Base-by-base conservation (phyloP, 2,329 filamentous ascomycete genomes). In the Colletotrichum nymphaeae region DNA sequence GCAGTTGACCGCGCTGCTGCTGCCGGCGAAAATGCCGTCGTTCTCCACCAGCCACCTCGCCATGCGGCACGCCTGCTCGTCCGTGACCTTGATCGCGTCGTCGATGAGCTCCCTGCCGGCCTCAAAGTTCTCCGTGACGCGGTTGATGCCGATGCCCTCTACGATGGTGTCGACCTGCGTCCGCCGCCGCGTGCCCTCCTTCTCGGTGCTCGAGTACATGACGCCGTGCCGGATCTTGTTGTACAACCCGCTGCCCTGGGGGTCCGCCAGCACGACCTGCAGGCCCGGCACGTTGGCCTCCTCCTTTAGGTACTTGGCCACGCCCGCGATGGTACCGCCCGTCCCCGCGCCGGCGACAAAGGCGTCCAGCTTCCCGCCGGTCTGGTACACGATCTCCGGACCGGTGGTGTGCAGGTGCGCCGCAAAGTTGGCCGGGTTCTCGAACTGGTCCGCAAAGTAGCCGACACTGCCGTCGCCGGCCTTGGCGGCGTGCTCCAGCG, bases 381-480 rank as follows among this genome's bases (percentile, higher is more conserved):
- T 94, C 84, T 99, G 97, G 1, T 86, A 84, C 78, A 90, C 93
- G 76, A 99, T 97, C 84, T 99, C 97, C 0, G 96, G 97, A 0
- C 97, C 97, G 0, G 97, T 99, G 16, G 91, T 90, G 24, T 88
- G 86, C 78, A 93, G 91, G 84, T 99, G 97, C 1, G 97, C 95
- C 58, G 89, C 87, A 89, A 93, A 98, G 83, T 99, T 99, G 37
- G 95, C 94, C 63, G 91, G 87, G 30, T 93, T 96, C 84, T 99
- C 97, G 80, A 99, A 99, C 81, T 99, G 97, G 82, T 99, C 94
- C 1, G 96, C 95, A 81, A 98, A 99, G 84, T 97, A 95, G 26
- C 97, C 97, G 63, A 90, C 88, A 76, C 95, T 96, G 46, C 86
- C 88, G 77, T 90, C 90, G 14, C 82, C 78, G 1, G 85, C 80